Base-by-base conservation (phyloP, 2,329 filamentous ascomycete species). In the Phoma sp. region DNA sequence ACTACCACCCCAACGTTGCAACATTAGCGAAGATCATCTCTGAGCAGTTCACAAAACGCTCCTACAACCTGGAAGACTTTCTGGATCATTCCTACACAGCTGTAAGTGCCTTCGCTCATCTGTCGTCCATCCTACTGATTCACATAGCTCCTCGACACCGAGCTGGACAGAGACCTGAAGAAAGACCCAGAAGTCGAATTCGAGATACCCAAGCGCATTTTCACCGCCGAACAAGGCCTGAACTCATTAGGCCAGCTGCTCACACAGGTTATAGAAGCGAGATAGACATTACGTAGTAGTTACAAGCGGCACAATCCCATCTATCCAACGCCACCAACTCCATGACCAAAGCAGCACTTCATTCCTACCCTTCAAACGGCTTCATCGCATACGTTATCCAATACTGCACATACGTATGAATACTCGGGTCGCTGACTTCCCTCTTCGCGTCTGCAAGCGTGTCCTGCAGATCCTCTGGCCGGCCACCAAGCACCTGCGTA, bases 1-100 rank as follows among this genome's bases (percentile, higher is more conserved):
- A 99, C 75, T 98, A 96, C 76, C 95, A 99, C 72, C 95, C 96
- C 13, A 99, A 98, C 66, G 92, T 99, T 22, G 93, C 94, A 0
- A 95, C 93, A 2, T 87, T 99, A 64, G 89, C 92, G 39, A 95
- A 92, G 76, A 96, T 99, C 61, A 87, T 99, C 53, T 91, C 91
- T 2, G 92, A 98, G 77, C 95, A 98, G 74, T 99, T 98, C 74
- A 99, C 95, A 2, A 99, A 99, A 78, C 88, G 92, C 64, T 84
- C 89, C 2, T 99, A 98, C 76, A 95, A 92, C 66, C 78, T 97
- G n/a, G 95, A 99, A 72, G 95, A 99, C 72, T 99, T 99, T 76
- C 78, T 98, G 43, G 95, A 99, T 71, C 92, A 98, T 74, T 94
- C 91, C 0, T 99, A 98, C 76, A 85, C 82, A 67, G 91, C 86